phyloP scores from a whole-genome alignment of 2,329 filamentous ascomycete species.

The Stenocarpella maydis region DNA sequence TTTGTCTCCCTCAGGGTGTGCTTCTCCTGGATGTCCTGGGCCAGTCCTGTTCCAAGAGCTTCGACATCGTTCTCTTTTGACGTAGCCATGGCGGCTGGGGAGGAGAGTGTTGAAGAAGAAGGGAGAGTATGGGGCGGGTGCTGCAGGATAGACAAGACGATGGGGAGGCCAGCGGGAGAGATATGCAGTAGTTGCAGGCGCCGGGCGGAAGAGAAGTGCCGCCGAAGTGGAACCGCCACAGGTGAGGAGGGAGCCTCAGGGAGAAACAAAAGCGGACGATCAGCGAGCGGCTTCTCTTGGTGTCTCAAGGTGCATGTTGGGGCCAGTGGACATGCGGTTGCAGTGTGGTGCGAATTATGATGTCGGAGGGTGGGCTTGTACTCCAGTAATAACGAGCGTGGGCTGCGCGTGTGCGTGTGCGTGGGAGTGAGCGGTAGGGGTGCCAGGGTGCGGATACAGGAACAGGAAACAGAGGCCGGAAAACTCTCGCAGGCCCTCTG shows the following conservation, averaged over 20 bases:
- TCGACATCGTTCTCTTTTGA: slow-evolving; percentile 30
- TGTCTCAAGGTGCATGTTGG: slow-evolving; percentile 25
- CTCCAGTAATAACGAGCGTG: slow-evolving; percentile 22
- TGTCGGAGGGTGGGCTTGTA: slow-evolving; percentile 14
- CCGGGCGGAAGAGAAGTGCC: slow-evolving; percentile 28
- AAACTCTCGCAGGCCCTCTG: slow-evolving; percentile 18
- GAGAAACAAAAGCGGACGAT: slow-evolving; percentile 14
- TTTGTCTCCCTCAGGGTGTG: slow-evolving; percentile 33
- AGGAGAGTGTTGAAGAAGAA: slow-evolving; percentile 12
- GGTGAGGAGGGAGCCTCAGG: slow-evolving; percentile 17
- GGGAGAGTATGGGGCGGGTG: slow-evolving; percentile 14
- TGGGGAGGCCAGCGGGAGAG: slow-evolving; percentile 20
- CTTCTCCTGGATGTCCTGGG: slow-evolving; percentile 37
- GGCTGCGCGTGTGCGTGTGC: neutral
- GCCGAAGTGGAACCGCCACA: slow-evolving; percentile 32
- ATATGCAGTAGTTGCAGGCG: slow-evolving; percentile 21
- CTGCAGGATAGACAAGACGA: neutral
- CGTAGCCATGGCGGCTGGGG: slow-evolving; percentile 24
- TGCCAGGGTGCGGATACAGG: neutral
- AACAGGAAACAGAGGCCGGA: slow-evolving; percentile 5
- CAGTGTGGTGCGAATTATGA: slow-evolving; percentile 11
- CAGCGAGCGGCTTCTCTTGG: slow-evolving; percentile 28
- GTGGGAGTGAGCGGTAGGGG: no score
- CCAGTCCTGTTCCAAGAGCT: slow-evolving; percentile 27
- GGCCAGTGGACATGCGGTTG: slow-evolving; percentile 14